Base-by-base conservation (phyloP, 164 flowering plant genomes). In the Berberis thunbergii region DNA sequence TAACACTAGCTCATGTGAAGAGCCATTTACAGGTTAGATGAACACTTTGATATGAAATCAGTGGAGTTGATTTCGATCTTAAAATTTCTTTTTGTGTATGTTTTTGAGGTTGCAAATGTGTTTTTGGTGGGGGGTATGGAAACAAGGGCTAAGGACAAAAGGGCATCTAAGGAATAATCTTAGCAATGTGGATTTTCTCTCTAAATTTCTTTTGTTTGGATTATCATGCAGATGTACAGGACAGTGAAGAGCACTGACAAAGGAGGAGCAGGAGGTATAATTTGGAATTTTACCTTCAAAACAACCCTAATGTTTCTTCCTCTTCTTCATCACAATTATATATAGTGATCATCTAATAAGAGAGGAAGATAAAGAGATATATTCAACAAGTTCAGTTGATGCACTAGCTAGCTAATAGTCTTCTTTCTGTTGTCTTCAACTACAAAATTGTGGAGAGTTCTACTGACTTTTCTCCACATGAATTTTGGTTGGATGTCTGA, bases 1-100 rank as follows among this genome's bases (percentile, higher is more conserved):
- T 89, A 73, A 89, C 97, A 66, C 82, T 89, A 74, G 97, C 97
- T 67, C 97, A 89, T 73, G 97, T 89, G 65, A 89, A 89, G 83
- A 87, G 94, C 65, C 97, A 89, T 70, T 82, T 89, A 72, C 94
- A 89, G 93, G 96, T 89, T 64, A 67, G 78, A 53, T 57, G 45
- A 59, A 65, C 59, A 13, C 2, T 41, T 57, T n/a, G 64, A 56
- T 45, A 67, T 73, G 61, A 61, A 67, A 58, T 65, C 61, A n/a
- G 63, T 60, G 10, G 10, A 10, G 45, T 45, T 58, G 50, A 62
- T 41, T 62, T 61, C 43, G 49, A 63, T 58, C 26, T 41, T 39
- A 13, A 40, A 1, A 12, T 57, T 3, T 44, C 6, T 62, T 67
- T 12, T 9, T 58, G 45, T 39, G 60, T 39, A n/a, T 66, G 58